Percentiles rank a stretch among this genome's conserved stretches.
phyloP scores from a whole-genome alignment of 177 flowering plant species.

The Vitis hybrid region DNA sequence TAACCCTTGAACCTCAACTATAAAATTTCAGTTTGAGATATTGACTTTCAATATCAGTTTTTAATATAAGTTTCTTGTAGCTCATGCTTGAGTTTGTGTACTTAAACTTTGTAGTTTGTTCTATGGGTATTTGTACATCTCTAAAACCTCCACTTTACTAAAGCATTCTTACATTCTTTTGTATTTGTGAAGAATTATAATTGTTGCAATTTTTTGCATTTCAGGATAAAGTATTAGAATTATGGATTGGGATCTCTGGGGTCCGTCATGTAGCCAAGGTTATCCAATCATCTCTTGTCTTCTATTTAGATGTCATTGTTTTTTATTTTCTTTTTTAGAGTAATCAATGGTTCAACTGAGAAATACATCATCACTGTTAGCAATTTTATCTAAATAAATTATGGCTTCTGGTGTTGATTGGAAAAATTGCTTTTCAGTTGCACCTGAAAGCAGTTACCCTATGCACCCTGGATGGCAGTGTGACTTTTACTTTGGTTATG shows the following conservation, averaged over 20 bases:
- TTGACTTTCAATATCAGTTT: too few species aligned
- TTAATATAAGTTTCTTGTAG: too few species aligned
- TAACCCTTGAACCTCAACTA: too few species aligned
- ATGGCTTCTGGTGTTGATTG: slow-evolving; percentile 1
- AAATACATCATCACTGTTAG: neutral
- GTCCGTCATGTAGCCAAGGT: slow-evolving; percentile 25
- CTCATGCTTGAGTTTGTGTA: too few species aligned
- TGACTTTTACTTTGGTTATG: slow-evolving; percentile 26
- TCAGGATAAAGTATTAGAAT: neutral
- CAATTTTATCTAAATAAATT: neutral
- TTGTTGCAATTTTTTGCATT: slow-evolving; percentile 5
- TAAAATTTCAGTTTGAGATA: too few species aligned
- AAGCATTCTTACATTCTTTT: neutral
- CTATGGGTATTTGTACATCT: too few species aligned
- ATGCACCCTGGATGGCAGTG: slow-evolving; percentile 18
- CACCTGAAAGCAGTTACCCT: slow-evolving; percentile 11
- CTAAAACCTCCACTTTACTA: neutral
- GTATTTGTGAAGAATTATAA: neutral
- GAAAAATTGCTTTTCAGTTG: slow-evolving; percentile 11
- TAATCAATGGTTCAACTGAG: neutral
- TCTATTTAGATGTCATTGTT: neutral
- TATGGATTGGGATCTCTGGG: slow-evolving; percentile 36
- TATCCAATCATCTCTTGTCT: neutral
- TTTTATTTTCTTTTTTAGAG: neutral
- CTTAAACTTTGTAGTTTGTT: too few species aligned